Evolutionary conservation across 2,329 filamentous ascomycete genomes (phyloP).

Genomic region (Fusarium sp.): DNA sequence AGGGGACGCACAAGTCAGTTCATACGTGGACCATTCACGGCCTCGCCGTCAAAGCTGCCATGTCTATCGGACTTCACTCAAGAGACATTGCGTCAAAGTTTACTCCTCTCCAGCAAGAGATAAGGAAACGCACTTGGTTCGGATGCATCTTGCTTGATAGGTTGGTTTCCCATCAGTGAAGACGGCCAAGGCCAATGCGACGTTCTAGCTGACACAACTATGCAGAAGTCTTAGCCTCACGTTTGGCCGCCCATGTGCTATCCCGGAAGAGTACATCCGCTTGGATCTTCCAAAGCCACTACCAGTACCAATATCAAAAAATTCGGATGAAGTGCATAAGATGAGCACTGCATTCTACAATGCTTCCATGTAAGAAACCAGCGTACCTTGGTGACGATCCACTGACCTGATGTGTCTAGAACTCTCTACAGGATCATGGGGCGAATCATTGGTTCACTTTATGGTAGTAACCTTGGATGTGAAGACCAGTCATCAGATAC

Average conservation of each 20-base stretch:
- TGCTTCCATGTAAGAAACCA: conserved; percentile 4
- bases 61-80: conserved; percentile 62
- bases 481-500: conserved; percentile 2
- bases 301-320: not conserved
- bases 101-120: conserved; percentile 55
- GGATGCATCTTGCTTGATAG: conserved; percentile 31
- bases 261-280: conserved; percentile 28
- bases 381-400: accelerated
- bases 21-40: conserved; percentile 65
- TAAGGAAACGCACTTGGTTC: conserved; percentile 57
- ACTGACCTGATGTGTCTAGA: not conserved
- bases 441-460: conserved; percentile 13
- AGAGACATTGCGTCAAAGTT: conserved; percentile 47
- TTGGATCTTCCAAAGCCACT: conserved; percentile 6
- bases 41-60: conserved; percentile 59
- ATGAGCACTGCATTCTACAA: conserved; percentile 27
- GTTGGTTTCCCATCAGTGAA: not conserved
- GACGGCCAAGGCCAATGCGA: accelerated
- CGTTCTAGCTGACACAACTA: not conserved
- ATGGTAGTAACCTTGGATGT: conserved; percentile 24
- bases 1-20: conserved; percentile 62
- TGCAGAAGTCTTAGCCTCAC: conserved; percentile 26
- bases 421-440: conserved; percentile 14
- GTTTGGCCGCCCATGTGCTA: conserved; percentile 19
- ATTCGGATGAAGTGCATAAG: not conserved